phyloP scores from a whole-genome alignment of 116 monocot species.

The Iris pallida region DNA sequence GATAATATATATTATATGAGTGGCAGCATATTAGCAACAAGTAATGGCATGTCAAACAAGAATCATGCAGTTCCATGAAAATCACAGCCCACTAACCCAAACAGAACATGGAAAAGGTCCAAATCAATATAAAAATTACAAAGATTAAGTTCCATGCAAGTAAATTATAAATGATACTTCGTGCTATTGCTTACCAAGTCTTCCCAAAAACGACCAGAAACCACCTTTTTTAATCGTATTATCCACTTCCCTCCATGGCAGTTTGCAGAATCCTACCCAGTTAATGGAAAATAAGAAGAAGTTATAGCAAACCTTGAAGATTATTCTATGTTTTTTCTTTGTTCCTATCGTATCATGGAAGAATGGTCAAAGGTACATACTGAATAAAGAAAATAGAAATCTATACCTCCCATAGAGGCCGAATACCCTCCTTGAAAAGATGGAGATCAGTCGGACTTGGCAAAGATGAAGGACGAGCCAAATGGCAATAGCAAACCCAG shows the following conservation, averaged over 20 bases:
- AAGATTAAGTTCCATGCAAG: too few relatives aligned
- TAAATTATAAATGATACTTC: too few relatives aligned
- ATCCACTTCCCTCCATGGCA: slow-evolving; percentile 93
- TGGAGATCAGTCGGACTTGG: slow-evolving; percentile 88
- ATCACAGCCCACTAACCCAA: too few relatives aligned
- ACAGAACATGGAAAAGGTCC: too few relatives aligned
- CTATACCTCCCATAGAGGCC: slow-evolving; percentile 92
- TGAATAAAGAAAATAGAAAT: not conserved
- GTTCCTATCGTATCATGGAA: not conserved
- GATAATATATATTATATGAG: too few relatives aligned
- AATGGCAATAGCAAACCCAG: slow-evolving; percentile 96
- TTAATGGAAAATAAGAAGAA: slow-evolving; percentile 65
- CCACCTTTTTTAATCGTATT: slow-evolving; percentile 75
- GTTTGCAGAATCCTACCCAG: slow-evolving; percentile 87
- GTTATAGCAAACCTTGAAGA: not conserved
- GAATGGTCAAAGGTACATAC: not conserved
- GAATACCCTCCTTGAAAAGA: slow-evolving; percentile 94
- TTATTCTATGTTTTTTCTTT: not conserved
- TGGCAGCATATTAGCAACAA: too few relatives aligned
- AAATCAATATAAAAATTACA: too few relatives aligned
- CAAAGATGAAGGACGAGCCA: slow-evolving; percentile 66
- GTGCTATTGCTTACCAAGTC: slow-evolving; percentile 57
- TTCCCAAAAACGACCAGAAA: slow-evolving; percentile 92
- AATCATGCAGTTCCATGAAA: too few relatives aligned
- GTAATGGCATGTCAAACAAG: too few relatives aligned